Percentiles rank a stretch among this genome's conserved stretches.
phyloP scores from a whole-genome alignment of 2,329 filamentous ascomycete genomes.

The Alternaria novae-zelandiae region DNA sequence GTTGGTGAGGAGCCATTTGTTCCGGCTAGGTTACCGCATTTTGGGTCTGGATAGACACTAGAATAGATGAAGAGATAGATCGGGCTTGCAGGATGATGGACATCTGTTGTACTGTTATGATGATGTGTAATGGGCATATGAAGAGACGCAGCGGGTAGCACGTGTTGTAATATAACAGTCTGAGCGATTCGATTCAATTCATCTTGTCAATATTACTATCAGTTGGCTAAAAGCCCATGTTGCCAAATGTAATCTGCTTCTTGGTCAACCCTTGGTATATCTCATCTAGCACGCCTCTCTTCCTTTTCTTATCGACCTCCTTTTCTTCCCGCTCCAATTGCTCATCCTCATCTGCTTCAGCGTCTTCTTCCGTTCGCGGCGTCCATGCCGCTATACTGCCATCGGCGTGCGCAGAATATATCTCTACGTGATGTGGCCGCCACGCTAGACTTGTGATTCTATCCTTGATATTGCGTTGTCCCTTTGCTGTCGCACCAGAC shows the following conservation, averaged over 20 bases:
- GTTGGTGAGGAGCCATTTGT: constrained; percentile 33
- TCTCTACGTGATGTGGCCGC: constrained; percentile 71
- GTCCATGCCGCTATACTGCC: constrained; percentile 84
- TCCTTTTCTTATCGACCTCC: constrained; percentile 60
- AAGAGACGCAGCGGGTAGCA: neutral
- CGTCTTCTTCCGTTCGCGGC: constrained; percentile 62
- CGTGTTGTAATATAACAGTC: neutral
- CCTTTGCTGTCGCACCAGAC: constrained; percentile 35
- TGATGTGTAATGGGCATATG: neutral
- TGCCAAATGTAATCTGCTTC: constrained; percentile 67
- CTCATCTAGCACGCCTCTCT: constrained; percentile 79
- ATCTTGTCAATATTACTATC: neutral
- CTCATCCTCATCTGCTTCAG: constrained; percentile 52
- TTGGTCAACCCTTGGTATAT: constrained; percentile 80
- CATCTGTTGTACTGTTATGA: neutral
- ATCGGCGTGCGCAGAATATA: constrained; percentile 85
- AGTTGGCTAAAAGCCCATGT: constrained; percentile 18
- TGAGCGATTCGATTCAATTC: neutral
- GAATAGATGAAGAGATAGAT: neutral
- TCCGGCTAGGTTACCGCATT: constrained; percentile 45
- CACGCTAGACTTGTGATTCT: constrained; percentile 78
- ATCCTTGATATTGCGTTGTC: constrained; percentile 44
- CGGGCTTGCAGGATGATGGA: neutral
- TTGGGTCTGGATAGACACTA: constrained; percentile 16
- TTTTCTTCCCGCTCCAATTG: constrained; percentile 43